Evolutionary conservation across 2,329 filamentous ascomycete species (phyloP).

Genomic region (Huntiella savannae): DNA sequence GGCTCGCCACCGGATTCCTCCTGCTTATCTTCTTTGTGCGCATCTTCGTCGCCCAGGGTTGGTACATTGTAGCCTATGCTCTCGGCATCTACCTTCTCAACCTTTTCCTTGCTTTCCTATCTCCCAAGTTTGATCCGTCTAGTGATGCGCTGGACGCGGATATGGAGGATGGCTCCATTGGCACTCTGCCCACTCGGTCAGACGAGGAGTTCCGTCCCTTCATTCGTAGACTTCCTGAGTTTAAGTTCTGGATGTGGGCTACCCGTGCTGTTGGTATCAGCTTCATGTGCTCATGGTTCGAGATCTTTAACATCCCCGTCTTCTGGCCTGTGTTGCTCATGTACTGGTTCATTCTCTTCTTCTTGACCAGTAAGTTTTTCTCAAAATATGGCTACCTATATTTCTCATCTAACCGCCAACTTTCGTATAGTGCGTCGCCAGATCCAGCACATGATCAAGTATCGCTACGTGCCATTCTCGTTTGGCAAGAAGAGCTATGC

Average conservation of each 20-base stretch:
- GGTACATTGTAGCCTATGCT: conserved; percentile 98
- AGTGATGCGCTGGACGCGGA: conserved; percentile 81
- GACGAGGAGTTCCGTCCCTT: conserved; percentile 98
- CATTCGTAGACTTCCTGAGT: conserved; percentile 86
- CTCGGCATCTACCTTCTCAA: conserved; percentile 98
- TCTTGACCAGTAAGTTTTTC: conserved; percentile 67
- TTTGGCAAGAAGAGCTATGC: conserved; percentile 73
- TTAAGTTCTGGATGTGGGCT: conserved; percentile 98
- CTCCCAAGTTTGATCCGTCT: conserved; percentile 96
- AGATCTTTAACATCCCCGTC: conserved; percentile 87
- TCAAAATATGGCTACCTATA: neutral
- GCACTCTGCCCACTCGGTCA: conserved; percentile 74
- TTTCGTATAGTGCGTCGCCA: conserved; percentile 67
- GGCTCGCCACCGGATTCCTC: conserved; percentile 60
- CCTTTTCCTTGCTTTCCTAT: conserved; percentile 94
- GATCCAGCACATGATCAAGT: conserved; percentile 99
- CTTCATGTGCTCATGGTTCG: conserved; percentile 81
- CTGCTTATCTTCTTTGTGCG: conserved; percentile 71
- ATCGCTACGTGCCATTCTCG: conserved; percentile 89
- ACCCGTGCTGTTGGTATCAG: conserved; percentile 69
- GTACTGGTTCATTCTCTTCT: conserved; percentile 95
- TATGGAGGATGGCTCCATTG: conserved; percentile 78
- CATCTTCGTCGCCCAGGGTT: conserved; percentile 84
- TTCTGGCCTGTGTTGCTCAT: conserved; percentile 98
- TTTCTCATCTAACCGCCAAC: neutral